Base-by-base conservation (phyloP, 1,284 basidiomycete species). In the Cystobasidium slooffiae region DNA sequence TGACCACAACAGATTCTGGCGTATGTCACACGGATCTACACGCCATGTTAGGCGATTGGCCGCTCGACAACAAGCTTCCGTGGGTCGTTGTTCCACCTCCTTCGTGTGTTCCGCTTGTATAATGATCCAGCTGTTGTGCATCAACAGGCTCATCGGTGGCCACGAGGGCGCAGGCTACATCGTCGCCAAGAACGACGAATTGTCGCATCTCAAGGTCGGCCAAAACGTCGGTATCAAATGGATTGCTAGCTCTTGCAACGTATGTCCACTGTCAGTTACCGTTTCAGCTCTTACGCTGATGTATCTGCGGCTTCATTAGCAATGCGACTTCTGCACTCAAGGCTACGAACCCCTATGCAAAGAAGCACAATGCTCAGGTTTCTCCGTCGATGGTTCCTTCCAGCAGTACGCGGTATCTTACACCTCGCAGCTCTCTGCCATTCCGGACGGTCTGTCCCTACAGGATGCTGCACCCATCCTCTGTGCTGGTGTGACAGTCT, bases 151-250 rank as follows among this genome's bases (percentile, higher is more conserved):
- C 70, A 87, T 94, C 75, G 93, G 92, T 46, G 93, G 93, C 0
- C 92, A 94, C 80, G 92, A 93, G 83, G 91, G 91, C 76, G 88
- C 91, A 18, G 90, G 90, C 61, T 79, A 86, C 66, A 84, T 94
- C 73, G 90, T 94, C 52, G 91, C 91, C 49, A 90, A 94, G 78
- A 92, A 88, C 59, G 84, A 86, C 24, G 84, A 90, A 0, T 87
- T 88, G 1, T 79, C 81, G 58, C 79, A 88, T 78, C 80, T 85
- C 78, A 84, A 85, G 78, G 76, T 93, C 41, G 92, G 93, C 31
- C 89, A 93, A 77, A 87, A 90, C 14, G 93, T 95, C 61, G 93
- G 93, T 7, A 88, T 96, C 85, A 95, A 95, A 82, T 92, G 91
- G 91, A 84, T 91, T 49, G 90, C 89, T 6, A 85, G 88, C 79